phyloP scores from a whole-genome alignment of 2,329 filamentous ascomycete genomes.

The Pyrenophora seminiperda region DNA sequence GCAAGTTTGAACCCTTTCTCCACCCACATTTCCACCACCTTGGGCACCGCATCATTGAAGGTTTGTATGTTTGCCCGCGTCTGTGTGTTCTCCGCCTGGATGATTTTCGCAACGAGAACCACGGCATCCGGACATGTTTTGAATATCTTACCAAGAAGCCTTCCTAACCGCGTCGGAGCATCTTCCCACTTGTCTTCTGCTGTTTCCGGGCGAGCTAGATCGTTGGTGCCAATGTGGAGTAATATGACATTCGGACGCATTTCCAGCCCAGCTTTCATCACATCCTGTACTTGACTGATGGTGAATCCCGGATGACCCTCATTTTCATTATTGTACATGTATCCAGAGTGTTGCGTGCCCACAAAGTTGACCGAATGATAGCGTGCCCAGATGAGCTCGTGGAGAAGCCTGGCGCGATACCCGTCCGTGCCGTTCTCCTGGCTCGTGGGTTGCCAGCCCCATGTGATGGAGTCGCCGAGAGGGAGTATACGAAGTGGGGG shows the following conservation, averaged over 20 bases:
- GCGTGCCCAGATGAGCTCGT: slow-evolving; percentile 27
- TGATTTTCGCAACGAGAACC: slow-evolving; percentile 48
- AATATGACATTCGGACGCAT: slow-evolving; percentile 31
- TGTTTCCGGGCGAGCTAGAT: slow-evolving; percentile 18
- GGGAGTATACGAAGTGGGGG: slow-evolving; percentile 30
- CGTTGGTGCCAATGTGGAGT: slow-evolving; percentile 34
- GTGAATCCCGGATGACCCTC: slow-evolving; percentile 42
- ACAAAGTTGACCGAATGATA: slow-evolving; percentile 35
- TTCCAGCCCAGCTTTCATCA: slow-evolving; percentile 17
- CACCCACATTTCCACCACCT: slow-evolving; percentile 24
- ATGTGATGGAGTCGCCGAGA: slow-evolving; percentile 36
- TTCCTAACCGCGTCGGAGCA: slow-evolving; percentile 43
- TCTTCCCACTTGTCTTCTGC: slow-evolving; percentile 20
- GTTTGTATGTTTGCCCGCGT: slow-evolving; percentile 19
- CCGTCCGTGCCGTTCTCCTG: slow-evolving; percentile 42
- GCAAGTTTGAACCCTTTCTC: slow-evolving; percentile 30
- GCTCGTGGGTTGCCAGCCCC: slow-evolving; percentile 36
- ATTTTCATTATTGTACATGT: slow-evolving; percentile 42
- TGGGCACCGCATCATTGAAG: slow-evolving; percentile 33
- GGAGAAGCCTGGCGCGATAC: slow-evolving; percentile 43
- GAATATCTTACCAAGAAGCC: slow-evolving; percentile 42
- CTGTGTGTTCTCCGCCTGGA: slow-evolving; percentile 23
- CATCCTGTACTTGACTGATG: slow-evolving; percentile 36
- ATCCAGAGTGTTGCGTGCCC: slow-evolving; percentile 39
- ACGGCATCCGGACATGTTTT: slow-evolving; percentile 37